Conservation (phyloP, 306 rosid species). For the Medicago ruthenica region DNA sequence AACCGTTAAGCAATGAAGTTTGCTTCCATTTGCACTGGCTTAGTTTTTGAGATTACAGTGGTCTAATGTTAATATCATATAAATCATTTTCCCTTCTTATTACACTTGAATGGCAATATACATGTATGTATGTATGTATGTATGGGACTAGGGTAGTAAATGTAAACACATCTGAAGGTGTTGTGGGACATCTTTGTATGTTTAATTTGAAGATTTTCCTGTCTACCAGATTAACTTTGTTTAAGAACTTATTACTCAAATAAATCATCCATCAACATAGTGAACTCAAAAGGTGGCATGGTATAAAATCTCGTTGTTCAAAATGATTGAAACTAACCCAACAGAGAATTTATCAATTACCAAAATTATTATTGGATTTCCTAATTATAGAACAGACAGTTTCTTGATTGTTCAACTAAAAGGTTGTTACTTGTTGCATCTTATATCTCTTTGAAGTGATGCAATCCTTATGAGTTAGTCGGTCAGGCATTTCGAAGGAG, state of each 20-base stretch:
- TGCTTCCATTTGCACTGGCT: too few species aligned
- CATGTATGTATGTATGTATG: too few species aligned
- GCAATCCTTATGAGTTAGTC: neutral
- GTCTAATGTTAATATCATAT: too few species aligned
- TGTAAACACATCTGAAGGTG: too few species aligned
- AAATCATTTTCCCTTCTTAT: too few species aligned
- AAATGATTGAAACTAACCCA: slow-evolving; percentile 1
- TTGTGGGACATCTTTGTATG: too few species aligned
- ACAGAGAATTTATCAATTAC: neutral
- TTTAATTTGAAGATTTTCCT: neutral
- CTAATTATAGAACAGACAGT: neutral
- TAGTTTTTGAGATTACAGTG: too few species aligned
- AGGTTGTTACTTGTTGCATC: neutral
- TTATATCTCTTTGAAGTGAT: neutral
- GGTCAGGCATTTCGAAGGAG: too few species aligned
- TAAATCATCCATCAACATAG: too few species aligned
- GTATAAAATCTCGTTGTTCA: neutral
- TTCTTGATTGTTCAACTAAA: neutral
- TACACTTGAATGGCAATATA: too few species aligned
- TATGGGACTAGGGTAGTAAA: too few species aligned
- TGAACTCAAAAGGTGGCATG: neutral
- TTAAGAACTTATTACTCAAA: neutral
- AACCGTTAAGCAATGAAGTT: too few species aligned
- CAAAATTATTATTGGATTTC: neutral
- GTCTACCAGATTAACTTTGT: neutral